Percentiles rank a stretch among this genome's conserved stretches.
Conservation (phyloP, 2,329 filamentous ascomycete species). For the Monilinia fructigena region DNA sequence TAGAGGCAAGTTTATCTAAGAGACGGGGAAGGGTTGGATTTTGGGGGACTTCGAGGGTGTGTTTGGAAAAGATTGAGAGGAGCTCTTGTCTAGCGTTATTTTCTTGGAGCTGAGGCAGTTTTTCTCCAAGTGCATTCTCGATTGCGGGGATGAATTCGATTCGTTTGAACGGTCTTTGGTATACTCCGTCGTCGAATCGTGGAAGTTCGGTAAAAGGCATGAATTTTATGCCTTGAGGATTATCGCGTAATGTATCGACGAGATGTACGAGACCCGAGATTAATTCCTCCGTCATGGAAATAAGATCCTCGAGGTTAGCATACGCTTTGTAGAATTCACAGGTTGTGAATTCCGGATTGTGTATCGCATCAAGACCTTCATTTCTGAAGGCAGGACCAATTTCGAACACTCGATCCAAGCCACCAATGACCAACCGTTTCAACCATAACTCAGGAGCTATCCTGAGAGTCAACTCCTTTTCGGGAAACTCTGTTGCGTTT, state of each 20-base stretch:
- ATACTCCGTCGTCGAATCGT: slow-evolving; percentile 50
- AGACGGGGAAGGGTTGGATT: slow-evolving; percentile 64
- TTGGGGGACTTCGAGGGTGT: slow-evolving; percentile 50
- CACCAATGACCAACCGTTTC: slow-evolving; percentile 86
- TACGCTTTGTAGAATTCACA: slow-evolving; percentile 96
- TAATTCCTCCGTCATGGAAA: slow-evolving; percentile 71
- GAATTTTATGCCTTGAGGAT: slow-evolving; percentile 43
- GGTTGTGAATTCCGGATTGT: slow-evolving; percentile 96
- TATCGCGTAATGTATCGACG: slow-evolving; percentile 48
- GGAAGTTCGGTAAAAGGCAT: slow-evolving; percentile 41
- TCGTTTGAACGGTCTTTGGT: slow-evolving; percentile 57
- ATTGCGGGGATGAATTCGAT: slow-evolving; percentile 82
- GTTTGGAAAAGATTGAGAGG: slow-evolving; percentile 51
- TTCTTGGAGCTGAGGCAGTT: slow-evolving; percentile 43
- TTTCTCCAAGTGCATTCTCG: slow-evolving; percentile 60
- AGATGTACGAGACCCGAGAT: slow-evolving; percentile 58
- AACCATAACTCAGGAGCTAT: slow-evolving; percentile 96
- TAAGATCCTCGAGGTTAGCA: slow-evolving; percentile 71
- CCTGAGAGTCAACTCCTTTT: slow-evolving; percentile 70
- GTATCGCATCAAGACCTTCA: slow-evolving; percentile 84
- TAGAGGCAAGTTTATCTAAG: slow-evolving; percentile 75
- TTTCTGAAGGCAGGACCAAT: slow-evolving; percentile 92
- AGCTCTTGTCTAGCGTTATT: slow-evolving; percentile 59
- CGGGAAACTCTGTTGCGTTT: slow-evolving; percentile 69
- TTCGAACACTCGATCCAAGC: slow-evolving; percentile 86